Evolutionary conservation across 768 basidiomycete species (phyloP).

Genomic region (Austroboletus festivus): DNA sequence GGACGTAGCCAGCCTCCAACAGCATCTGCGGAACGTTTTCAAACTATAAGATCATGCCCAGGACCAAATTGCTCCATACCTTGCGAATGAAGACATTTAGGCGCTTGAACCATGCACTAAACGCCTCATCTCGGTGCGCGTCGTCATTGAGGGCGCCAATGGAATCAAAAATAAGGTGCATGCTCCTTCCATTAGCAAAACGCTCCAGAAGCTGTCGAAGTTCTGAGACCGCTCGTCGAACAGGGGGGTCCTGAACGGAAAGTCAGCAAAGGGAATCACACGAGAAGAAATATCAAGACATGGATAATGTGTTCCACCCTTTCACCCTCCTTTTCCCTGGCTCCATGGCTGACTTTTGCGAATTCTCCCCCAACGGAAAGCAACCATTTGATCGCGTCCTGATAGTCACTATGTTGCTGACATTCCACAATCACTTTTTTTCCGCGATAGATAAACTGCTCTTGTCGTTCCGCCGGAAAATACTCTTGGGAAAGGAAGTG

Average conservation of each 20-base stretch:
- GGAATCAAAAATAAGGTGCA: slow-evolving; percentile 68
- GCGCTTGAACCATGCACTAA: slow-evolving; percentile 68
- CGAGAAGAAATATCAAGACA: slow-evolving; percentile 1
- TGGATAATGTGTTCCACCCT: slow-evolving; percentile 12
- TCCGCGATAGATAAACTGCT: slow-evolving; percentile 88
- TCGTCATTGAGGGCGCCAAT: slow-evolving; percentile 72
- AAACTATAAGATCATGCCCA: background rate
- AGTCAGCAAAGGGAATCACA: slow-evolving; percentile 13
- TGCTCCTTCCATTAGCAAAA: slow-evolving; percentile 73
- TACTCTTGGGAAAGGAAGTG: slow-evolving; percentile 77
- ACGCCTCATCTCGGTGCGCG: slow-evolving; percentile 66
- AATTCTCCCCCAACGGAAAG: slow-evolving; percentile 63
- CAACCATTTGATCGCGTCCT: slow-evolving; percentile 75
- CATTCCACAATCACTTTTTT: slow-evolving; percentile 95
- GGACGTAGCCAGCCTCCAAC: slow-evolving; percentile 79
- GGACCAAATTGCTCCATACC: slow-evolving; percentile 32
- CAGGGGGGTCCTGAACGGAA: slow-evolving; percentile 44
- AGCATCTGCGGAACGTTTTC: slow-evolving; percentile 44
- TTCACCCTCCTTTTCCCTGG: slow-evolving; percentile 35
- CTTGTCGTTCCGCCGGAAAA: slow-evolving; percentile 86
- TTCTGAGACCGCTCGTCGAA: slow-evolving; percentile 57
- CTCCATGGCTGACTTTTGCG: slow-evolving; percentile 46
- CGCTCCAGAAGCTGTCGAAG: slow-evolving; percentile 85
- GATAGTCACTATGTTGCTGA: slow-evolving; percentile 90
- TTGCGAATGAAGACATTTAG: slow-evolving; percentile 66